Conservation (phyloP, 495 filamentous ascomycete species). For the Penicillium arizonense region DNA sequence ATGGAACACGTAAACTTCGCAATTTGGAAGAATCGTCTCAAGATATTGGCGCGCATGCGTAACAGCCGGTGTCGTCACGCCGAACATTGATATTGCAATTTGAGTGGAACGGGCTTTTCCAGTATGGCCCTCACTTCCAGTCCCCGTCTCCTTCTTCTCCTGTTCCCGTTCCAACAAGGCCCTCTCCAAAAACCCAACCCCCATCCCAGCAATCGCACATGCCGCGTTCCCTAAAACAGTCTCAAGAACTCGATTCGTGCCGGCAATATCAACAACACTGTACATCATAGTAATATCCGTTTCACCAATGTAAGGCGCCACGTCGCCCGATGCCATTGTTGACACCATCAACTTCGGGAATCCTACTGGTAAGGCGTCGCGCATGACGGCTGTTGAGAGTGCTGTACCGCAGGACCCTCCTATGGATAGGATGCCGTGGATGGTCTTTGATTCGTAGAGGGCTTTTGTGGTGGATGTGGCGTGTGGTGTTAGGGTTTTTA, state of each 20-base stretch:
- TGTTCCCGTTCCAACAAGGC: not conserved
- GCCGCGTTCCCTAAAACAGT: constrained; percentile 60
- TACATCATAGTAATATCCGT: constrained; percentile 71
- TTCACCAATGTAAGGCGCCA: constrained; percentile 57
- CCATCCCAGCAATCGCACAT: constrained; percentile 56
- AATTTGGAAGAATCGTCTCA: constrained; percentile 25
- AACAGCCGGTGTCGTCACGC: constrained; percentile 66
- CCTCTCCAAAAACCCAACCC: constrained; percentile 31
- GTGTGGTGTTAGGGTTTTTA: constrained; percentile 46
- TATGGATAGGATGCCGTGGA: constrained; percentile 55
- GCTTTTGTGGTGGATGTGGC: constrained; percentile 32
- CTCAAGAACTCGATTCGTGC: constrained; percentile 55
- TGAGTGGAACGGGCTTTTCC: constrained; percentile 1
- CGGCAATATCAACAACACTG: constrained; percentile 66
- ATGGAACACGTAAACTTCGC: constrained; percentile 66
- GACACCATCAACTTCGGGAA: constrained; percentile 70
- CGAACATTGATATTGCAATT: constrained; percentile 71
- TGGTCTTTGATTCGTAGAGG: constrained; percentile 26
- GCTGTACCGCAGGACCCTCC: constrained; percentile 61
- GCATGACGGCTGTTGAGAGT: constrained; percentile 57
- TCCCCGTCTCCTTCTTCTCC: not conserved
- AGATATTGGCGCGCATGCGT: constrained; percentile 46
- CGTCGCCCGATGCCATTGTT: constrained; percentile 64
- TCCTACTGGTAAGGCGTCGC: constrained; percentile 54
- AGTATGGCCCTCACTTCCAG: constrained; percentile 29